A percentile compares a stretch with the other conserved stretches of the same genome.
Evolutionary conservation across 176 grass and related monocot species (phyloP).

Genomic region (Phragmites australis): DNA sequence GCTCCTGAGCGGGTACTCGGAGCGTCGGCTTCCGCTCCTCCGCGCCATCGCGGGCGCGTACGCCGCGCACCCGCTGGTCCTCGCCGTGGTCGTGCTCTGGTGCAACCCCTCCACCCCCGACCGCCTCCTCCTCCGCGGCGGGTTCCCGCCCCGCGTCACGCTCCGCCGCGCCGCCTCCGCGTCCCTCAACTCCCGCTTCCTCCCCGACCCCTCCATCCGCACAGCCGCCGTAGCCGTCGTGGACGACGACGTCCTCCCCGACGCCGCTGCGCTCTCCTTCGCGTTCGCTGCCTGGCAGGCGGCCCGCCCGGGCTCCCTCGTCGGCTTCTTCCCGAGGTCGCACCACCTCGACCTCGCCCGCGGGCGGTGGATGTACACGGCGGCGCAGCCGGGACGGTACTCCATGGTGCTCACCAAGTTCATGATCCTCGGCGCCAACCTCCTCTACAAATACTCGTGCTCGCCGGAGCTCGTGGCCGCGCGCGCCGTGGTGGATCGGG

Average conservation of each 20-base stretch:
- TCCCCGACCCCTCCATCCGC: constrained; percentile 57
- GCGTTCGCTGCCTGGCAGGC: constrained; percentile 60
- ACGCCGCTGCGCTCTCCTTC: constrained; percentile 55
- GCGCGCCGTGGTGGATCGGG: constrained; percentile 58
- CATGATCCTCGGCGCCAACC: constrained; percentile 49
- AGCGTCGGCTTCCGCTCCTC: constrained; percentile 71
- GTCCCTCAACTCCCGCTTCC: constrained; percentile 88
- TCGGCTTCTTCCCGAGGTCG: constrained; percentile 81
- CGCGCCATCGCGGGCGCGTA: constrained; percentile 53
- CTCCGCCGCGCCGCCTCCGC: constrained; percentile 51
- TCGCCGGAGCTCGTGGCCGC: constrained; percentile 56
- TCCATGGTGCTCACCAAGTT: constrained; percentile 93
- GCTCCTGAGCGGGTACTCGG: constrained; percentile 74
- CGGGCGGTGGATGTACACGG: constrained; percentile 64
- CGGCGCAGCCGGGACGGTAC: constrained; percentile 61
- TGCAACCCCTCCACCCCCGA: constrained; percentile 62
- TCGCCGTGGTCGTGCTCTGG: constrained; percentile 67
- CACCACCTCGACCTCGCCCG: constrained; percentile 71
- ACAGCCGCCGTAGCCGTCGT: constrained; percentile 58
- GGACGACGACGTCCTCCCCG: constrained; percentile 69
- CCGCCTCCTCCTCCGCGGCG: constrained; percentile 23
- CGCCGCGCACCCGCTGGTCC: constrained; percentile 56
- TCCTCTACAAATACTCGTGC: constrained; percentile 71
- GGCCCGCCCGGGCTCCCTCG: constrained; percentile 13
- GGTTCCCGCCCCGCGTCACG: constrained; percentile 43